Conservation (phyloP, 352 stramenopile species). For the Pythium inflatum region DNA sequence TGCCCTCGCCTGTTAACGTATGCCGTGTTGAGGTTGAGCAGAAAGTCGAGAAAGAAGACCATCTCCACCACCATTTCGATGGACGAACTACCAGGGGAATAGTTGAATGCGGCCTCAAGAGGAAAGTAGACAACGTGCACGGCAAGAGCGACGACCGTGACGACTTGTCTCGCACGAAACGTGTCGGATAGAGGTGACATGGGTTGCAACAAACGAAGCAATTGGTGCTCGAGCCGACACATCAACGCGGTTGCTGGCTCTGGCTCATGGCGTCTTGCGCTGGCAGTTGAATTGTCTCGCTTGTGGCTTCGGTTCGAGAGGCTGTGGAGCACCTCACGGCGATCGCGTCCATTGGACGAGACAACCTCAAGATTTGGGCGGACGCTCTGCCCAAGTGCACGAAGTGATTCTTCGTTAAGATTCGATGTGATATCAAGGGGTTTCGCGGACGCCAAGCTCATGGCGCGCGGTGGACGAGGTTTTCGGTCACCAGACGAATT, state of each 20-base stretch:
- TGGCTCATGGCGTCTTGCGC: not conserved
- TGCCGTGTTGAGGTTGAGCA: not conserved
- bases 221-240: not conserved
- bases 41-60: not conserved
- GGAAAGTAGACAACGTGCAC: not conserved
- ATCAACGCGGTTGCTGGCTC: not conserved
- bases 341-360: not conserved
- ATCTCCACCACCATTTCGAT: not conserved
- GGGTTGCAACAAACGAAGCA: not conserved
- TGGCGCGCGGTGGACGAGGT: not conserved
- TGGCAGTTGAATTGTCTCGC: not conserved
- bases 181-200: not conserved
- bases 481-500: not conserved
- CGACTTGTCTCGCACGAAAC: not conserved
- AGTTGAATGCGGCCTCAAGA: not conserved
- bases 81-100: not conserved
- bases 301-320: not conserved
- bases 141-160: not conserved
- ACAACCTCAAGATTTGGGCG: not conserved
- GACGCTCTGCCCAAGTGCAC: not conserved
- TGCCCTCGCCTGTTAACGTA: not conserved
- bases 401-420: not conserved
- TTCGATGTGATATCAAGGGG: not conserved
- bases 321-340: conserved; percentile 1
- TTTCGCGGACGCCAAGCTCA: not conserved